Conservation (phyloP, 2,329 filamentous ascomycete genomes). For the Fusarium begoniae region DNA sequence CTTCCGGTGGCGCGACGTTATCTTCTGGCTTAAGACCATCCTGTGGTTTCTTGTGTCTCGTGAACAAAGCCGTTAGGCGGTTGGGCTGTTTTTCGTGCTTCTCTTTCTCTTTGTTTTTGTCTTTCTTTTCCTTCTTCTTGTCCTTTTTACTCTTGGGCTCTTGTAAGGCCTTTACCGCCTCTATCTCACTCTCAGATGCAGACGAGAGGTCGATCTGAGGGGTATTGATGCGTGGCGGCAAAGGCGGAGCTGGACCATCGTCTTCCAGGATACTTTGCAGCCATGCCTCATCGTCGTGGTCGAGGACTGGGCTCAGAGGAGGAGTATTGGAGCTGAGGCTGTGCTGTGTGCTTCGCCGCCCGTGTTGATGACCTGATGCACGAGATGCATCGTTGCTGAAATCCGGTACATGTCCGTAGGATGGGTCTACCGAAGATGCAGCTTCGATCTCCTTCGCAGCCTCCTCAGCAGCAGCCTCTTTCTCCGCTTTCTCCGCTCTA, state of each 20-base stretch:
- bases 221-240: slow-evolving; percentile 63
- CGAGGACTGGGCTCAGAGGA: slow-evolving; percentile 57
- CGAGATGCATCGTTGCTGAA: slow-evolving; percentile 24
- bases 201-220: slow-evolving; percentile 55
- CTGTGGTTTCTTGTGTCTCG: slow-evolving; percentile 52
- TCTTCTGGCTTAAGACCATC: slow-evolving; percentile 49
- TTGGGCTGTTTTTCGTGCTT: slow-evolving; percentile 47
- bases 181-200: slow-evolving; percentile 33
- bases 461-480: slow-evolving; percentile 47
- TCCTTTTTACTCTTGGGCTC: slow-evolving; percentile 46
- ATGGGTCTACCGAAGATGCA: slow-evolving; percentile 20
- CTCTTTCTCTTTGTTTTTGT: slow-evolving; percentile 50
- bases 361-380: slow-evolving; percentile 14
- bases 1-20: slow-evolving; percentile 55
- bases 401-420: slow-evolving; percentile 20
- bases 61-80: slow-evolving; percentile 50
- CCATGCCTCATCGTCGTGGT: slow-evolving; percentile 67
- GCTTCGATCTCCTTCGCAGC: slow-evolving; percentile 27
- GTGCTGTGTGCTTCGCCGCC: slow-evolving; percentile 28
- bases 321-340: slow-evolving; percentile 42
- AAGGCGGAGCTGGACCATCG: slow-evolving; percentile 59
- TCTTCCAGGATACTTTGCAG: slow-evolving; percentile 61
- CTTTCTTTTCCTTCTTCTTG: slow-evolving; percentile 45
- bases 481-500: slow-evolving; percentile 61
- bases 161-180: slow-evolving; percentile 42